A percentile compares a stretch with the other conserved stretches of the same genome.
phyloP scores from a whole-genome alignment of 2,329 filamentous ascomycete genomes.

The Dactylellina drechsleri region DNA sequence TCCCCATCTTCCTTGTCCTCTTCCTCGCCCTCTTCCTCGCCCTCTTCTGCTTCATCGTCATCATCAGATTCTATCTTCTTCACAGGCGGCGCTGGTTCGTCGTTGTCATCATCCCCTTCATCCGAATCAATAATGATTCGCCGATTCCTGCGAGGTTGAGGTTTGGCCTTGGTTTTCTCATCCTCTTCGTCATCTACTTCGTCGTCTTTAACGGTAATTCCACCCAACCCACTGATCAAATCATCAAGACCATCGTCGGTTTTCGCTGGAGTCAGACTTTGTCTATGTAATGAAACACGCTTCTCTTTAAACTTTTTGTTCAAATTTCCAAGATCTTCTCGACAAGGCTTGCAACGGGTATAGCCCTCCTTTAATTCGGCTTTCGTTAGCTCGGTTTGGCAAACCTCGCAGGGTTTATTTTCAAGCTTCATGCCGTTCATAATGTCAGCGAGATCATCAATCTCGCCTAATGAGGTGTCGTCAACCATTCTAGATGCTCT shows the following conservation, averaged over 20 bases:
- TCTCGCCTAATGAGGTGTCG: slow-evolving; percentile 67
- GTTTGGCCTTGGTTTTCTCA: slow-evolving; percentile 57
- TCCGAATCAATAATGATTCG: slow-evolving; percentile 66
- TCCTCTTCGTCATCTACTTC: slow-evolving; percentile 58
- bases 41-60: slow-evolving; percentile 59
- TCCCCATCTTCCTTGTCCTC: slow-evolving; percentile 59
- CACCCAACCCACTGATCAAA: slow-evolving; percentile 62
- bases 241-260: slow-evolving; percentile 77
- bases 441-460: slow-evolving; percentile 85
- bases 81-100: slow-evolving; percentile 59
- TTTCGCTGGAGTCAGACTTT: slow-evolving; percentile 9
- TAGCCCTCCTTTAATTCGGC: slow-evolving; percentile 64
- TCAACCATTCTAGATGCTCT: slow-evolving; percentile 61
- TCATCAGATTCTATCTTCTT: slow-evolving; percentile 61
- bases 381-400: slow-evolving; percentile 73
- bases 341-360: slow-evolving; percentile 57
- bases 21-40: slow-evolving; percentile 59
- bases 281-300: slow-evolving; percentile 58
- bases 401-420: slow-evolving; percentile 83
- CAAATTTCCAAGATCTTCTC: slow-evolving; percentile 56
- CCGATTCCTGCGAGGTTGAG: slow-evolving; percentile 61
- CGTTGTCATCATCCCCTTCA: slow-evolving; percentile 64
- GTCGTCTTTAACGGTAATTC: slow-evolving; percentile 61
- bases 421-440: slow-evolving; percentile 84
- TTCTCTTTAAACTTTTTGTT: slow-evolving; percentile 60